Base-by-base conservation (phyloP, 306 rosid genomes). In the Prunus salicina region DNA sequence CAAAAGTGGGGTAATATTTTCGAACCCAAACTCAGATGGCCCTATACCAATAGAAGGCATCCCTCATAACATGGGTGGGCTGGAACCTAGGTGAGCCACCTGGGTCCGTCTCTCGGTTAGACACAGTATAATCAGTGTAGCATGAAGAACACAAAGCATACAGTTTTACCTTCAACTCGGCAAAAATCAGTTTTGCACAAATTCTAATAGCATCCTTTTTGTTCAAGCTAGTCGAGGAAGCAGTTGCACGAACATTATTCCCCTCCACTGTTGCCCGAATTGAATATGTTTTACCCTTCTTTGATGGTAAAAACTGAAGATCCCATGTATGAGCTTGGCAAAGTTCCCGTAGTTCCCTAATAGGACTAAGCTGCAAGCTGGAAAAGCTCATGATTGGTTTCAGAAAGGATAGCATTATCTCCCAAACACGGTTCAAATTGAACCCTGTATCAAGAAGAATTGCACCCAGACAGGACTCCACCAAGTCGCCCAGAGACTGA, bases 401-500 rank as follows among this genome's bases (percentile, higher is more conserved):
- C 89, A 95, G 80, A 74, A 95, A 90, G 3, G 97, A 95, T 57
- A 89, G 76, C 91, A 86, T 88, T 75, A 86, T 86, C 72, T 76
- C 67, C 98, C 98, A 95, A 61, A 86, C 89, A 74, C 57, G 57
- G 76, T 83, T 78, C 89, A 92, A 79, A 78, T 95, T 78, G 71
- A 92, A 90, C 64, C 98, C 98, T 10, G 97, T 83, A 79, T 95
- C 98, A 56, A 95, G 89, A 80, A 92, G 97, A 87, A 90, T 79
- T 57, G 98, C 97, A 77, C 99, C 99, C 16, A 95, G 77, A 87
- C 89, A 84, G 50, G 98, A 95, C 80, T 95, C 98, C 58, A 95
- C 93, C 76, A 95, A 50, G 85, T 95, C 97, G 30, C 98, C 98
- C 63, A 95, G 80, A 68, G 86, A 97, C 98, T 95, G 90, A 82